These are phyloP conservation scores for Fragaria ananassa DNA, from an alignment of 306 rosid species.

Conservation along the genomic window DNA sequence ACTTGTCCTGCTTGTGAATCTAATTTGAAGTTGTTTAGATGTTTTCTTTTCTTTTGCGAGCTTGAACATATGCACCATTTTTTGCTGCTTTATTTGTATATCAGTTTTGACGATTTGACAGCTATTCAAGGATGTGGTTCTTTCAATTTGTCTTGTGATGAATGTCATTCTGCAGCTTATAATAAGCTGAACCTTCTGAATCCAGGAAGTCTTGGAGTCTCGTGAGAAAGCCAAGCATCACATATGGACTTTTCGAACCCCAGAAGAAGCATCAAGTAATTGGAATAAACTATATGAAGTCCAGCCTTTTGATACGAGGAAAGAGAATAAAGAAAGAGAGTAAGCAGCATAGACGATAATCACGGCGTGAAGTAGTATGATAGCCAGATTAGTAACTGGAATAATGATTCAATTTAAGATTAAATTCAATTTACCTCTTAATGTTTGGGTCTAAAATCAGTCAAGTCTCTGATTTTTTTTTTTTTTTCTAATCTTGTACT, in stretches of 20 bases:
- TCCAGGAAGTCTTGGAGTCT: constrained; percentile 78
- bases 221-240: constrained; percentile 62
- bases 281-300: constrained; percentile 52
- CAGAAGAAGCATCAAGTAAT: constrained; percentile 60
- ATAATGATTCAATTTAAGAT: constrained; percentile 2
- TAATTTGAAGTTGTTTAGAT: background rate
- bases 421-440: background rate
- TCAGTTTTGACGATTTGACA: background rate
- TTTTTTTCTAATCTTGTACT: no score
- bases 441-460: no score
- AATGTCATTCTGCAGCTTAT: constrained; percentile 1
- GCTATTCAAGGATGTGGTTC: background rate
- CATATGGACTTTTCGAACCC: constrained; percentile 69
- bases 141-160: background rate
- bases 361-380: no score
- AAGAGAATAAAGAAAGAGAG: no score
- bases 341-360: no score
- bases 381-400: constrained; percentile 22
- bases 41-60: background rate
- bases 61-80: background rate
- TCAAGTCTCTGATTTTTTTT: no score
- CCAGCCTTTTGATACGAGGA: constrained; percentile 42
- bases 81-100: background rate
- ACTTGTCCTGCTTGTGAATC: background rate
- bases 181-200: constrained; percentile 19